These are phyloP conservation scores for Kokia cookei DNA, from an alignment of 441 rosid genomes.

Conservation along the genomic window DNA sequence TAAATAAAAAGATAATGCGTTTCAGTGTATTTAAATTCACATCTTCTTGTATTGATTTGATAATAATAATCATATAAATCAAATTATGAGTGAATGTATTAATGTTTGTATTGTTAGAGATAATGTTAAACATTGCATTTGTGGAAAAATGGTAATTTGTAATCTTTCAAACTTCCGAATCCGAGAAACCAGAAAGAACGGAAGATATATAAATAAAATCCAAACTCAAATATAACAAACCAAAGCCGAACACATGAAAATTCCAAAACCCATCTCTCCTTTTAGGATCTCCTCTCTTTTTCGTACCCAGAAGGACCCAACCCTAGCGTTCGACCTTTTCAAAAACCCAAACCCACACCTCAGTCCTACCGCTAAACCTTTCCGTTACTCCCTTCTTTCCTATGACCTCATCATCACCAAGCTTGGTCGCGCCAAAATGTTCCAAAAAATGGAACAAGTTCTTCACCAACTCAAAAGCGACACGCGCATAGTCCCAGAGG, in stretches of 20 bases:
- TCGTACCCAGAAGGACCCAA: constrained; percentile 60
- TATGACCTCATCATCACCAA: constrained; percentile 73
- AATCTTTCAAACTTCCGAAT: neutral
- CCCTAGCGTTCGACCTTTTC: constrained; percentile 32
- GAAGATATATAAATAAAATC: neutral
- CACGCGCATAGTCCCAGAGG: constrained; percentile 40
- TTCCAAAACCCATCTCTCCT: constrained; percentile 42
- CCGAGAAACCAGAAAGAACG: neutral
- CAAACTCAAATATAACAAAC: neutral
- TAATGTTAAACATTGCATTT: no score
- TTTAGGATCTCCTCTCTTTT: constrained; percentile 59
- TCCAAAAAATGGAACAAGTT: constrained; percentile 48
- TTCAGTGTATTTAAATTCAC: no score
- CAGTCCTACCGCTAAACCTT: constrained; percentile 33
- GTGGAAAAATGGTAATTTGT: no score
- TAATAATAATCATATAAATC: no score
- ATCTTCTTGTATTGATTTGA: no score
- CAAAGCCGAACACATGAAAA: constrained; percentile 17
- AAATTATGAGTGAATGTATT: no score
- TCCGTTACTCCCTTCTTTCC: constrained; percentile 52
- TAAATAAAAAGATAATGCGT: no score
- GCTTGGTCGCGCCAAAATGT: constrained; percentile 74
- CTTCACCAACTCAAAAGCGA: constrained; percentile 61
- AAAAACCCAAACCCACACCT: constrained; percentile 14
- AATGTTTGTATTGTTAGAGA: no score